phyloP scores from a whole-genome alignment of 2,329 filamentous ascomycete species.

The Monilinia fructicola region DNA sequence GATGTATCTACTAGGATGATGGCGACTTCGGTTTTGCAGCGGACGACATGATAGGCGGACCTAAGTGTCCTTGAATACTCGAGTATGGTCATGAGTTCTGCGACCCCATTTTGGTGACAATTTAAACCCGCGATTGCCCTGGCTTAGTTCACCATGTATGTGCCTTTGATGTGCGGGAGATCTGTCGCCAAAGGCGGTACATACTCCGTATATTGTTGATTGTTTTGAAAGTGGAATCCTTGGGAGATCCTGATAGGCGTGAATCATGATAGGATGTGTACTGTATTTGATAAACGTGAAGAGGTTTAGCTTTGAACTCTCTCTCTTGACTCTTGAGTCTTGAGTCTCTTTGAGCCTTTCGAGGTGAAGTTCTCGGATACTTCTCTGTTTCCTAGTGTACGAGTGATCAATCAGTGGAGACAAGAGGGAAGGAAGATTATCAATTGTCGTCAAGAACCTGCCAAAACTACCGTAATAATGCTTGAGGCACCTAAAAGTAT shows the following conservation, averaged over 20 bases:
- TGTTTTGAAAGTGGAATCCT: background rate
- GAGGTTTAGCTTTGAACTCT: constrained; percentile 4
- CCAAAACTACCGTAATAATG: constrained; percentile 18
- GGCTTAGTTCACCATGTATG: constrained; percentile 12
- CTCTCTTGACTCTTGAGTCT: no score
- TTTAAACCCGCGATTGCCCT: constrained; percentile 15
- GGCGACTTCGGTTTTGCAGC: constrained; percentile 7
- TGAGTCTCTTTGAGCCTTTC: no score
- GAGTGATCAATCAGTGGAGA: constrained; percentile 19
- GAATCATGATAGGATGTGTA: constrained; percentile 1
- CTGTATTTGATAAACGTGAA: background rate
- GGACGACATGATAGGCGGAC: constrained; percentile 19
- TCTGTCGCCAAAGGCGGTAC: constrained; percentile 25
- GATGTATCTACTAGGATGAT: constrained; percentile 14
- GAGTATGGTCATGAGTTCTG: constrained; percentile 22
- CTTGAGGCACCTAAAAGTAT: constrained; percentile 6
- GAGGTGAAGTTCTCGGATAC: constrained; percentile 21
- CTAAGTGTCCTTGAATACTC: constrained; percentile 14
- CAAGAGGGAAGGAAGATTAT: background rate
- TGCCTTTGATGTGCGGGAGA: constrained; percentile 22
- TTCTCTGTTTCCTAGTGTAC: constrained; percentile 12
- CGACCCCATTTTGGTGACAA: constrained; percentile 20
- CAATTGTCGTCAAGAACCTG: constrained; percentile 10
- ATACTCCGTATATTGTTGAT: constrained; percentile 3
- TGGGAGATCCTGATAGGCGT: constrained; percentile 6